Evolutionary conservation across 2,329 filamentous ascomycete species (phyloP).

Genomic region (Phialophora tarda): DNA sequence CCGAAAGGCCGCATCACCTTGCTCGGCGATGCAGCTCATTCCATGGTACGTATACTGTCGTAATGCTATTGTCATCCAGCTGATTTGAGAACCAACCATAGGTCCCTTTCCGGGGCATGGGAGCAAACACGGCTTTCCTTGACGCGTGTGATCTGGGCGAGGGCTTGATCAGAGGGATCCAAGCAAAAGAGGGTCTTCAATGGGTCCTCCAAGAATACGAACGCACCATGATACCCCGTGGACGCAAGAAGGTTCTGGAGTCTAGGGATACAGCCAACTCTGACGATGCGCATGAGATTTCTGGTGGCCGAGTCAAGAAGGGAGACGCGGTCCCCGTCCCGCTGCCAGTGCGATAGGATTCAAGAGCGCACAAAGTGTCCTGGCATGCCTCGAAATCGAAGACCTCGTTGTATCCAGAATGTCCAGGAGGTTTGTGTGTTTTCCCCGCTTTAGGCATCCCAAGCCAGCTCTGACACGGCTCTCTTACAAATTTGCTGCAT

Average conservation of each 20-base stretch:
- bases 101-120: conserved; percentile 16
- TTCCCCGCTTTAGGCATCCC: too few species aligned
- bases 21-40: conserved; percentile 20
- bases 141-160: conserved; percentile 24
- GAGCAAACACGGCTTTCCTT: conserved; percentile 11
- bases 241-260: conserved; percentile 1
- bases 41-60: conserved; percentile 9
- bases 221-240: conserved; percentile 8
- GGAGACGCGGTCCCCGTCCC: background rate
- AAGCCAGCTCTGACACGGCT: too few species aligned
- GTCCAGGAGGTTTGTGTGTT: too few species aligned
- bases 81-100: background rate
- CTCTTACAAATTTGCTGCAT: too few species aligned
- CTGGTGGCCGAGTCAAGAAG: conserved; percentile 4
- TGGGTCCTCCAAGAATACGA: conserved; percentile 14
- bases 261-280: conserved; percentile 10
- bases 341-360: background rate
- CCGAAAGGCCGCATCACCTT: conserved; percentile 11
- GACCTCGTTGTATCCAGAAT: too few species aligned
- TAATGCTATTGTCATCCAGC: too few species aligned
- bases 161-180: background rate
- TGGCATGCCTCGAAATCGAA: too few species aligned
- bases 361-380: too few species aligned
- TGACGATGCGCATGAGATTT: conserved; percentile 8
- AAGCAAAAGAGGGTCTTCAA: conserved; percentile 4